These are phyloP conservation scores for Austroboletus niveus DNA, from an alignment of 1,284 basidiomycete species.

Conservation along the genomic window DNA sequence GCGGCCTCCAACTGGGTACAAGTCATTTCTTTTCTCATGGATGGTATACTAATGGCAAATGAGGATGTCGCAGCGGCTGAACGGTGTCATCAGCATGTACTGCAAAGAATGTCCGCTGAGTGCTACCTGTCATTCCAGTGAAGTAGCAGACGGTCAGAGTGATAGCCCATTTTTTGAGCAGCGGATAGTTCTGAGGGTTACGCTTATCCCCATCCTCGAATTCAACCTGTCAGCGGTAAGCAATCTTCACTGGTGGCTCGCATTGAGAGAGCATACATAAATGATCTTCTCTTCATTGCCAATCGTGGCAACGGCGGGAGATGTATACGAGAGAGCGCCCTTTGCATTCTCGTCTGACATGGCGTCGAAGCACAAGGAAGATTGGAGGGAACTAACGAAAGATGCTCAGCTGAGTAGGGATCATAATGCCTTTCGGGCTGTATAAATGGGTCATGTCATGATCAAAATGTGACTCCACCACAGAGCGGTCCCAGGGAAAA, in stretches of 20 bases:
- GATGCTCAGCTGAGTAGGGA: background rate
- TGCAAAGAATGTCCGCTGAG: background rate
- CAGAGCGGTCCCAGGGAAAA: background rate
- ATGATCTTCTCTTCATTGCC: background rate
- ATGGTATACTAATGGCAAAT: constrained; percentile 38
- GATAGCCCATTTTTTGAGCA: constrained; percentile 26
- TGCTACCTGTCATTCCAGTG: constrained; percentile 14
- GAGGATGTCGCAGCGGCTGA: constrained; percentile 36
- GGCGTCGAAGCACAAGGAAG: background rate
- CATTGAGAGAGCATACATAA: background rate
- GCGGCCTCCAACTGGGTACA: constrained; percentile 35
- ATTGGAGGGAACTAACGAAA: background rate
- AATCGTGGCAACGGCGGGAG: background rate
- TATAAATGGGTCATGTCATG: background rate
- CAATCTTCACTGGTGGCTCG: background rate
- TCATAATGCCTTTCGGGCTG: background rate
- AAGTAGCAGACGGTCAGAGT: constrained; percentile 25
- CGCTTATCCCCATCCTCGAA: constrained; percentile 27
- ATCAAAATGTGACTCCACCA: background rate
- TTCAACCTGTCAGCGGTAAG: constrained; percentile 23
- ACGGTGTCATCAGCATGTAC: constrained; percentile 1
- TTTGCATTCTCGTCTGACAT: background rate
- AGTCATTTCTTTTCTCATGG: constrained; percentile 42
- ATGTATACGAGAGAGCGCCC: background rate
- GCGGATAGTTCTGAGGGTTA: constrained; percentile 23